Conservation (phyloP, 1,139 yeast genomes). For the Magnusiomyces sp. region DNA sequence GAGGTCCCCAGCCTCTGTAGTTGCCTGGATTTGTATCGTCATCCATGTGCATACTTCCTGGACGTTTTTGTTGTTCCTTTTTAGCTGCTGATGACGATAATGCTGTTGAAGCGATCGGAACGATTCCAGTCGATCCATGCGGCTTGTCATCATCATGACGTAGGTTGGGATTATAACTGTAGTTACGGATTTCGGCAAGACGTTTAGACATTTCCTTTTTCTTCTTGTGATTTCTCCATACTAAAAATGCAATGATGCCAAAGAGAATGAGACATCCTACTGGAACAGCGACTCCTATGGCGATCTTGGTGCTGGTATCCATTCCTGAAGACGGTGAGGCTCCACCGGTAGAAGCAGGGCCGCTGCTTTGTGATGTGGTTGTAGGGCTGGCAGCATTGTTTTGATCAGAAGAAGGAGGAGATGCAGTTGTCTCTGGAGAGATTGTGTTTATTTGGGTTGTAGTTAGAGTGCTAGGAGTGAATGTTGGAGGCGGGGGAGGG, state of each 20-base stretch:
- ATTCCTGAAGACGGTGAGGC: conserved; percentile 6
- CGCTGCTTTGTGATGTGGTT: not conserved
- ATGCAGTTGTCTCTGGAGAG: not conserved
- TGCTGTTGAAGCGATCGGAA: conserved; percentile 2
- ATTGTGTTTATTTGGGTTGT: conserved; percentile 1
- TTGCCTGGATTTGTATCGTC: conserved; percentile 4
- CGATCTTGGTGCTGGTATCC: conserved; percentile 9
- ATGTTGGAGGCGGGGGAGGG: conserved; percentile 1
- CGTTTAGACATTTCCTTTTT: conserved; percentile 11
- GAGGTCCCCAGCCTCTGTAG: conserved; percentile 16
- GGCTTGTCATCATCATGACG: not conserved
- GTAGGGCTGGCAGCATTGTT: not conserved
- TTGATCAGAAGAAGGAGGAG: not conserved
- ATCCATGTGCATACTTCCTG: too few relatives aligned
- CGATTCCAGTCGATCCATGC: not conserved
- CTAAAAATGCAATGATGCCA: conserved; percentile 7
- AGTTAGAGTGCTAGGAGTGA: not conserved
- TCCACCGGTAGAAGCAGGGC: not conserved
- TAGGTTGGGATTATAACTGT: conserved; percentile 12
- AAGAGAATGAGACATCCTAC: conserved; percentile 10
- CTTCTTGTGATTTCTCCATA: conserved; percentile 12
- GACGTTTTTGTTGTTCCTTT: not conserved
- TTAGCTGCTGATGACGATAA: not conserved
- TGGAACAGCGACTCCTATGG: conserved; percentile 14
- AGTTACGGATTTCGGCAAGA: conserved; percentile 15